Conservation (phyloP, 805 yeast genomes). For the Saturnispora hagleri region DNA sequence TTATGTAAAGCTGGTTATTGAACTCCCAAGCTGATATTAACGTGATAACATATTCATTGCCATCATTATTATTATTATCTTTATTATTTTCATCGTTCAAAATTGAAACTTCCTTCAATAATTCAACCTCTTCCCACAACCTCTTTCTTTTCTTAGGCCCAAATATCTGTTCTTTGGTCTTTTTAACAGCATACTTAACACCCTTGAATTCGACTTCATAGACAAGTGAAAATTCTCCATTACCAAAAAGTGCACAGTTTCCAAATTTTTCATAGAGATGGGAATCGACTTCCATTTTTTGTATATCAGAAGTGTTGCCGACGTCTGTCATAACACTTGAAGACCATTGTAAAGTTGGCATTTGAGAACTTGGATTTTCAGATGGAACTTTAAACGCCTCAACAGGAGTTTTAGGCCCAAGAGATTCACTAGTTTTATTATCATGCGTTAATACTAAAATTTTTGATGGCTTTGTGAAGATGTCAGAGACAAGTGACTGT, state of each 20-base stretch:
- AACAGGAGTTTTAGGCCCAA: slow-evolving; percentile 15
- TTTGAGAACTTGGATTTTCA: not conserved
- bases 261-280: slow-evolving; percentile 46
- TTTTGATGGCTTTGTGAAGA: slow-evolving; percentile 6
- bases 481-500: slow-evolving; percentile 6
- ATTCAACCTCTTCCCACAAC: slow-evolving; percentile 67
- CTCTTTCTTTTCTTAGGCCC: slow-evolving; percentile 53
- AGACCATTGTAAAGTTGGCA: slow-evolving; percentile 3
- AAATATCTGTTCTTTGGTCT: slow-evolving; percentile 59
- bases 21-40: slow-evolving; percentile 82
- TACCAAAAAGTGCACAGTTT: slow-evolving; percentile 63
- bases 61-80: slow-evolving; percentile 20
- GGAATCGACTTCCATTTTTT: slow-evolving; percentile 24
- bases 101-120: slow-evolving; percentile 34
- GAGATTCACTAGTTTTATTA: not conserved
- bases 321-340: slow-evolving; percentile 3
- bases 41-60: slow-evolving; percentile 58
- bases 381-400: slow-evolving; percentile 9
- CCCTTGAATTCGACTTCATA: slow-evolving; percentile 67
- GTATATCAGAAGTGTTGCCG: slow-evolving; percentile 5
- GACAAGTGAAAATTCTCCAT: slow-evolving; percentile 86
- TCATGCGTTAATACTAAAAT: slow-evolving; percentile 1
- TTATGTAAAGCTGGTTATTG: slow-evolving; percentile 67
- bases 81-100: slow-evolving; percentile 4
- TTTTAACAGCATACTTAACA: slow-evolving; percentile 75